Percentiles rank a stretch among this genome's conserved stretches.
phyloP scores from a whole-genome alignment of 2,329 filamentous ascomycete genomes.

The Aspergillus sp. region DNA sequence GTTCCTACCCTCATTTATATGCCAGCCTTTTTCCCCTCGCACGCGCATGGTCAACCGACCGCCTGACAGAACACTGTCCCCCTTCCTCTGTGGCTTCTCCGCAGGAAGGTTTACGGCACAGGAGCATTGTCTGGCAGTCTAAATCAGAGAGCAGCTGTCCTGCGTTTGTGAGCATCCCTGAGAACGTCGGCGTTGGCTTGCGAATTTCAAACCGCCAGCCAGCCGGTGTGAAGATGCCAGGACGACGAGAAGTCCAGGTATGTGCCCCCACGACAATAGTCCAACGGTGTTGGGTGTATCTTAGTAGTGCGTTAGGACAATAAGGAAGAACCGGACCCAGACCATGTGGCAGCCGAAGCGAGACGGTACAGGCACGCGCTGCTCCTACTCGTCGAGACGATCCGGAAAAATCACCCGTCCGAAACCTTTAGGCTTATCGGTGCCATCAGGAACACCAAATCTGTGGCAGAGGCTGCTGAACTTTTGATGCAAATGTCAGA shows the following conservation, averaged over 20 bases:
- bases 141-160: not conserved
- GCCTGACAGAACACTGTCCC: not conserved
- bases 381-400: conserved; percentile 2
- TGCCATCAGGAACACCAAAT: not conserved
- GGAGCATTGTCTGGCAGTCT: not conserved
- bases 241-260: not conserved
- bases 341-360: not conserved
- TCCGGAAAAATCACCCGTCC: conserved; percentile 2
- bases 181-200: not conserved
- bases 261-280: not conserved
- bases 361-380: conserved; percentile 4
- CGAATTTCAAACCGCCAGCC: not conserved
- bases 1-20: not conserved
- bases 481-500: conserved; percentile 1
- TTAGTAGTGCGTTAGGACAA: not conserved
- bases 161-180: not conserved
- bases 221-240: not conserved
- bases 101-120: not conserved
- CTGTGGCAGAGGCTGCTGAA: not conserved
- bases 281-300: not conserved
- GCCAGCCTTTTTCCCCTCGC: not conserved
- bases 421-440: not conserved
- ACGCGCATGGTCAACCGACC: not conserved
- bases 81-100: not conserved
- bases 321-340: not conserved